These are phyloP conservation scores for Phanerochaete carnosa DNA, from an alignment of 768 basidiomycete species.

Conservation along the genomic window DNA sequence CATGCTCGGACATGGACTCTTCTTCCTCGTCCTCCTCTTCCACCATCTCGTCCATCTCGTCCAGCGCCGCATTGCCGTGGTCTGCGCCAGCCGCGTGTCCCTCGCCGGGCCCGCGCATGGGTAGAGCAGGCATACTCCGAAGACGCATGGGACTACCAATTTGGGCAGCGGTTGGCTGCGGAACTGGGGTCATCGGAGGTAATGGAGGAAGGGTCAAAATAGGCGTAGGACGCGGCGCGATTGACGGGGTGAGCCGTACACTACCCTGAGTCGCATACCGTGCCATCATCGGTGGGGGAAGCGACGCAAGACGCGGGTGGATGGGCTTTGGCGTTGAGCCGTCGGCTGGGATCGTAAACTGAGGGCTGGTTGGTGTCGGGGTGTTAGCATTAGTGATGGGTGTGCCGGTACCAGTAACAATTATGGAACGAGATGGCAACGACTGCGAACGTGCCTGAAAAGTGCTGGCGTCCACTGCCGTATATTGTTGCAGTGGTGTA, in stretches of 20 bases:
- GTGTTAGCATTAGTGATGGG: neutral
- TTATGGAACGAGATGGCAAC: neutral
- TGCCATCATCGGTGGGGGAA: slow-evolving; percentile 28
- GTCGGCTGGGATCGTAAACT: neutral
- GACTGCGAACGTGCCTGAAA: neutral
- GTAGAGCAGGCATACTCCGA: slow-evolving; percentile 54
- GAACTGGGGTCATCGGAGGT: slow-evolving; percentile 26
- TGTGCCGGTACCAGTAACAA: neutral
- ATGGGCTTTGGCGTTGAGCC: slow-evolving; percentile 5
- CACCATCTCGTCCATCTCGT: slow-evolving; percentile 32
- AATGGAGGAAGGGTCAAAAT: slow-evolving; percentile 49
- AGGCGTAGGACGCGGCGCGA: slow-evolving; percentile 43
- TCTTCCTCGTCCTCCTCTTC: slow-evolving; percentile 24
- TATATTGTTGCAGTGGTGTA: neutral
- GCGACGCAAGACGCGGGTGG: slow-evolving; percentile 25
- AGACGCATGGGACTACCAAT: slow-evolving; percentile 32
- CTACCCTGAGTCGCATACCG: slow-evolving; percentile 33
- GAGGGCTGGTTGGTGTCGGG: neutral
- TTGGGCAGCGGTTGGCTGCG: slow-evolving; percentile 15
- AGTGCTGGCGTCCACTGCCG: neutral
- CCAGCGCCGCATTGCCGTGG: slow-evolving; percentile 26
- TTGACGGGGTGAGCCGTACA: slow-evolving; percentile 42
- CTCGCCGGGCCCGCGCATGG: slow-evolving; percentile 38
- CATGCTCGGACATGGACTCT: slow-evolving; percentile 31
- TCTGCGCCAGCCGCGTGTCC: slow-evolving; percentile 25